Conservation (phyloP, 805 yeast species). For the Lachancea sp. region DNA sequence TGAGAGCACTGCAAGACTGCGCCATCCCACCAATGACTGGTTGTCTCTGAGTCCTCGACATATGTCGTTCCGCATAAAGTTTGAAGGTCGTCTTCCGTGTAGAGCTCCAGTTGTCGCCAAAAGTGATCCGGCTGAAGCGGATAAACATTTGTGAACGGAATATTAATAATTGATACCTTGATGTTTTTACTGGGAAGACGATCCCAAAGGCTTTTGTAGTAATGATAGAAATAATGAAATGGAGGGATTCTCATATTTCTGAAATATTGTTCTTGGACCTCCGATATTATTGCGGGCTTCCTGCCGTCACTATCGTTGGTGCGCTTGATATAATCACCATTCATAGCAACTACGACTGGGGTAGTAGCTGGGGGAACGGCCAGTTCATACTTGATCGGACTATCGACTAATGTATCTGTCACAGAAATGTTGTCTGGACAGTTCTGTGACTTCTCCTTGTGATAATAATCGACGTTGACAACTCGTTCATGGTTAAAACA, state of each 20-base stretch:
- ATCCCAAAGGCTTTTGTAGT: constrained; percentile 27
- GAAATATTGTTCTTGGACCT: constrained; percentile 23
- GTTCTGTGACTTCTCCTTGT: constrained; percentile 10
- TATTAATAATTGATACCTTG: constrained; percentile 28
- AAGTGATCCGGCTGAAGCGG: constrained; percentile 26
- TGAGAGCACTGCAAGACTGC: constrained; percentile 18
- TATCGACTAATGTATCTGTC: constrained; percentile 26
- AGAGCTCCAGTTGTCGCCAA: constrained; percentile 20
- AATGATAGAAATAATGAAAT: constrained; percentile 30
- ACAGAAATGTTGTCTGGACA: constrained; percentile 18
- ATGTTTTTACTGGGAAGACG: constrained; percentile 27
- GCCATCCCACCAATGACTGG: constrained; percentile 26
- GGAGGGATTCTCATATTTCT: constrained; percentile 20
- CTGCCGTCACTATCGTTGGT: constrained; percentile 9
- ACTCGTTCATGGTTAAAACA: constrained; percentile 32
- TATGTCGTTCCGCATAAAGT: constrained; percentile 16
- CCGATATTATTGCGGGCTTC: constrained; percentile 23
- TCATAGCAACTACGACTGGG: constrained; percentile 23
- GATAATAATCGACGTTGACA: constrained; percentile 25
- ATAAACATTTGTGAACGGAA: constrained; percentile 31
- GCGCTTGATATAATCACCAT: constrained; percentile 21
- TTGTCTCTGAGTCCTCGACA: background rate
- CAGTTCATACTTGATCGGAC: constrained; percentile 15
- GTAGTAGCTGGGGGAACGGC: constrained; percentile 33
- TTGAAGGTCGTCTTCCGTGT: constrained; percentile 23